phyloP scores from a whole-genome alignment of 345 rosid species.

The Ceriops zippeliana region DNA sequence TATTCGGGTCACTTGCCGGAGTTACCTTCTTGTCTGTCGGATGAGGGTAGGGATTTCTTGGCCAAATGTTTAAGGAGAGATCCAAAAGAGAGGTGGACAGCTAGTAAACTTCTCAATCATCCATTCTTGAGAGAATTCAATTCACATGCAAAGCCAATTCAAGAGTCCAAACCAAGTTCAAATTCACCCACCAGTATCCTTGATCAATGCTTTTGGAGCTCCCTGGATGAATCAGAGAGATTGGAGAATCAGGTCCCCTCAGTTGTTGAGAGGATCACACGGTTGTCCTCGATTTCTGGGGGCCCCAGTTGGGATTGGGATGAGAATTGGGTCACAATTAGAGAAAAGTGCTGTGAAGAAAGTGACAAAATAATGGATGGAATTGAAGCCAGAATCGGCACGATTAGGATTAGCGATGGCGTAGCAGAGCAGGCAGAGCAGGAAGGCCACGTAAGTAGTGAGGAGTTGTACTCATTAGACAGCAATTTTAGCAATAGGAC shows the following conservation, averaged over 20 bases:
- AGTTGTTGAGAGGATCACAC: constrained; percentile 44
- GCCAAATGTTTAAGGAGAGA: constrained; percentile 41
- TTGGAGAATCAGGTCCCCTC: constrained; percentile 26
- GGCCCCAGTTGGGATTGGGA: constrained; percentile 43
- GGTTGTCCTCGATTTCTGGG: constrained; percentile 26
- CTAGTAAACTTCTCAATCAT: constrained; percentile 35
- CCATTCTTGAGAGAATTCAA: constrained; percentile 31
- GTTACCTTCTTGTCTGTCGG: constrained; percentile 27
- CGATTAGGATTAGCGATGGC: background rate
- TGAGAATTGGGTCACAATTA: constrained; percentile 52
- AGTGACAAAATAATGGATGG: constrained; percentile 25
- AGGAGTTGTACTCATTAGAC: constrained; percentile 6
- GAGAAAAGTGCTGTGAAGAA: constrained; percentile 14
- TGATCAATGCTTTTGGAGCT: constrained; percentile 59
- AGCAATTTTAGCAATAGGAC: constrained; percentile 10
- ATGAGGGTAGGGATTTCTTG: constrained; percentile 38
- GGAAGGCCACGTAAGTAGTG: constrained; percentile 7
- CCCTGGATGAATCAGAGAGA: constrained; percentile 39
- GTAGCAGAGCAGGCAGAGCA: constrained; percentile 11
- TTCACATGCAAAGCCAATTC: constrained; percentile 17
- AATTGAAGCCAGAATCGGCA: constrained; percentile 14
- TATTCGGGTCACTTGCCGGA: constrained; percentile 35
- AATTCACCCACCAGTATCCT: constrained; percentile 73
- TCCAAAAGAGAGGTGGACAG: constrained; percentile 41
- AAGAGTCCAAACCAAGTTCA: constrained; percentile 30